phyloP scores from a whole-genome alignment of 805 yeast genomes.

The Schizosaccharomyces japonicus region DNA sequence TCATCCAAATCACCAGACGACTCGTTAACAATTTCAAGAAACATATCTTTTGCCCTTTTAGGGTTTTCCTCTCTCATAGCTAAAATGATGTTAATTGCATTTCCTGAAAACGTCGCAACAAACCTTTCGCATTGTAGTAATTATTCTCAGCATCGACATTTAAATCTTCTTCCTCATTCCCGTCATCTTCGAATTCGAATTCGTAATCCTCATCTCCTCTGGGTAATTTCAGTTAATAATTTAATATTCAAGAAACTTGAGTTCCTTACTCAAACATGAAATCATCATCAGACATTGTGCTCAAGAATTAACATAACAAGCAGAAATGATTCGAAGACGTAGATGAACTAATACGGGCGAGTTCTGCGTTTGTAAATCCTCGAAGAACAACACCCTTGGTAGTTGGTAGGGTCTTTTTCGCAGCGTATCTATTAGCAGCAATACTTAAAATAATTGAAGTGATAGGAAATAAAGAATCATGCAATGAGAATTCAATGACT shows the following conservation, averaged over 20 bases:
- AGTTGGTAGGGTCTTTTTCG: not conserved
- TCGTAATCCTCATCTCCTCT: slow-evolving; percentile 13
- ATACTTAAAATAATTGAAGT: not conserved
- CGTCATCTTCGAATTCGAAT: slow-evolving; percentile 19
- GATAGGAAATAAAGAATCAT: not conserved
- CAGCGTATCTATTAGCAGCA: not conserved
- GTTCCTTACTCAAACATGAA: slow-evolving; percentile 15
- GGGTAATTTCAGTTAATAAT: not conserved
- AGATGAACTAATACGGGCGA: not conserved
- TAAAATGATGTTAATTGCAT: not conserved
- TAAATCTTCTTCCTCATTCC: slow-evolving; percentile 14
- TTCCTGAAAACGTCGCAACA: not conserved
- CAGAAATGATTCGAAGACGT: not conserved
- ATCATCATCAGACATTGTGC: slow-evolving; percentile 18
- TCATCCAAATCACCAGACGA: slow-evolving; percentile 12
- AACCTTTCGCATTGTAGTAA: slow-evolving; percentile 19
- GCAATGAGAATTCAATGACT: not conserved
- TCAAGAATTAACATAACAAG: no score
- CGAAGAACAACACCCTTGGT: not conserved
- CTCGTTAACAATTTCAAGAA: slow-evolving; percentile 14
- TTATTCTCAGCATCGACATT: slow-evolving; percentile 15
- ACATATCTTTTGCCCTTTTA: slow-evolving; percentile 14
- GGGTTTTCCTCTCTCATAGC: slow-evolving; percentile 17
- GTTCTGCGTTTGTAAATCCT: not conserved
- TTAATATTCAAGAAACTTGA: not conserved